phyloP scores from a whole-genome alignment of 1,284 basidiomycete genomes.

The Moesziomyces antarcticus region DNA sequence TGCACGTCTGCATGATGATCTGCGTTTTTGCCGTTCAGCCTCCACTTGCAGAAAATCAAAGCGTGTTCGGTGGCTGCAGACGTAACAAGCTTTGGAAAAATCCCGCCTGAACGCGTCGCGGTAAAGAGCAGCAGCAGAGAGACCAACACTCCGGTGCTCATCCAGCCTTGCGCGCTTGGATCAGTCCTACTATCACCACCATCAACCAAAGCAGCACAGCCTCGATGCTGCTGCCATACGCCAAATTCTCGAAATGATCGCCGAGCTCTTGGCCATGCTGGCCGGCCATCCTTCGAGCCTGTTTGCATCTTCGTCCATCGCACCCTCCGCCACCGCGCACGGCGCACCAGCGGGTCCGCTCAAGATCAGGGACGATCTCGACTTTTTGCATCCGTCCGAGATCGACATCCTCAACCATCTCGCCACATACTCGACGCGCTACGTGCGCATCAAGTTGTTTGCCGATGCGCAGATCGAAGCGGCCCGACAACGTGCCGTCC shows the following conservation, averaged over 20 bases:
- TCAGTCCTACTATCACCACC: background rate
- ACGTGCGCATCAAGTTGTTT: slow-evolving; percentile 42
- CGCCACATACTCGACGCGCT: slow-evolving; percentile 40
- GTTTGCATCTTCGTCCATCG: slow-evolving; percentile 37
- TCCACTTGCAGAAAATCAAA: slow-evolving; percentile 2
- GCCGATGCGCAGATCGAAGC: slow-evolving; percentile 36
- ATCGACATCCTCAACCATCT: slow-evolving; percentile 41
- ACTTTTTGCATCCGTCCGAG: slow-evolving; percentile 44
- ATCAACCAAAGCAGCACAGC: background rate
- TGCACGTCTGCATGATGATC: background rate
- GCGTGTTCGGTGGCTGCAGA: background rate
- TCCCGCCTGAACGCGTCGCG: slow-evolving; percentile 30
- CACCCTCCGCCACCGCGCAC: background rate
- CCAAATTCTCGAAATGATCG: slow-evolving; percentile 26
- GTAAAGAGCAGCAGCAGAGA: slow-evolving; percentile 5
- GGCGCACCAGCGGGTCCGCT: slow-evolving; percentile 7
- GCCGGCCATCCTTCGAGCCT: slow-evolving; percentile 51
- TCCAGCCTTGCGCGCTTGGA: background rate
- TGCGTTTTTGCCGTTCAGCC: background rate
- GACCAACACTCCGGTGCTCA: slow-evolving; percentile 31
- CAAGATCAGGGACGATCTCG: slow-evolving; percentile 35
- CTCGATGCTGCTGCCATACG: background rate
- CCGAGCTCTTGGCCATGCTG: slow-evolving; percentile 48
- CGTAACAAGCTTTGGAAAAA: slow-evolving; percentile 6
- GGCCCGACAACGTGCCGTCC: slow-evolving; percentile 36